phyloP scores from a whole-genome alignment of 768 basidiomycete genomes.

The Amanita exitialis region DNA sequence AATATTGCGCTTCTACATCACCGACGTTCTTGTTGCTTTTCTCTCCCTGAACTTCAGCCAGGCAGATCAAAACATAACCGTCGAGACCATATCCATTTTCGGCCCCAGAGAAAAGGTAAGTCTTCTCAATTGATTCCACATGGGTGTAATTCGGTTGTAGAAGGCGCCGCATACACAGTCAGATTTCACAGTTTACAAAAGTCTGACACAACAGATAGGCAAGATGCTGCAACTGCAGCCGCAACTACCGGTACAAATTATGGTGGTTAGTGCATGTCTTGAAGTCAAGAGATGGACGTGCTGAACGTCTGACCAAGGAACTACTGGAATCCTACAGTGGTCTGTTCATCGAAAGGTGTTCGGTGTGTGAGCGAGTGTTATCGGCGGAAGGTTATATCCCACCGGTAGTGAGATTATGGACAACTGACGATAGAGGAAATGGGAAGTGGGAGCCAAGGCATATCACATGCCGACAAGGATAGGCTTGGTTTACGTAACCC shows the following conservation, averaged over 20 bases:
- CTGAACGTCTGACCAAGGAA: constrained; percentile 20
- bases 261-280: constrained; percentile 30
- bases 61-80: constrained; percentile 26
- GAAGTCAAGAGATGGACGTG: neutral
- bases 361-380: constrained; percentile 52
- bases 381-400: constrained; percentile 65
- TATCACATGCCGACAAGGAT: constrained; percentile 19
- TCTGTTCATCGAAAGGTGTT: constrained; percentile 54
- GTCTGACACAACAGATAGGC: constrained; percentile 56
- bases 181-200: constrained; percentile 53
- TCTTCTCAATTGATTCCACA: neutral
- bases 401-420: constrained; percentile 55
- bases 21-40: constrained; percentile 60
- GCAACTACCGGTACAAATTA: constrained; percentile 37
- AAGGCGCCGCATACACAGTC: constrained; percentile 63
- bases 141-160: constrained; percentile 20
- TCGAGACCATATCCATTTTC: constrained; percentile 61
- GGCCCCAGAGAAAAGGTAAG: constrained; percentile 65
- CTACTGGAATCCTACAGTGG: constrained; percentile 47
- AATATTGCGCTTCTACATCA: constrained; percentile 48
- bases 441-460: constrained; percentile 36
- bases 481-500: neutral
- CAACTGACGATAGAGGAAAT: constrained; percentile 21
- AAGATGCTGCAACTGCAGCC: constrained; percentile 47
- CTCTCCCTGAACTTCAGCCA: constrained; percentile 34